Conservation (phyloP, 2,329 filamentous ascomycete species). For the Ploettnerulaceae sp. region DNA sequence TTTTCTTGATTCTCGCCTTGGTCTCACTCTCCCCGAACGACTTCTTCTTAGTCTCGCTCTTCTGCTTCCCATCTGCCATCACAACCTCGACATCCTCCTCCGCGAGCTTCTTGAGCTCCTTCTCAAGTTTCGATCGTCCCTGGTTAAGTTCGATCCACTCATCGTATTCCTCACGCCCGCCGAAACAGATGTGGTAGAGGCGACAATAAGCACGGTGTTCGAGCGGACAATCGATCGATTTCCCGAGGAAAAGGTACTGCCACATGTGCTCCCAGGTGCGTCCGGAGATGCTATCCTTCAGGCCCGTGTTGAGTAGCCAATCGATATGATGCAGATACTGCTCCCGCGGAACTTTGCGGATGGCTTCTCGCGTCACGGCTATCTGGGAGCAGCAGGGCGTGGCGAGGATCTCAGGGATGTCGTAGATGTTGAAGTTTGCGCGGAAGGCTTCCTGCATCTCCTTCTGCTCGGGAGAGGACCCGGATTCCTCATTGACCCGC, state of each 20-base stretch:
- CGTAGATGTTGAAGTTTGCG: constrained; percentile 23
- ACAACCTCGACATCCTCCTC: background rate
- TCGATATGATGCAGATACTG: constrained; percentile 53
- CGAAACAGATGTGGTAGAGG: constrained; percentile 28
- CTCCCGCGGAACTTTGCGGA: constrained; percentile 42
- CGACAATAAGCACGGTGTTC: constrained; percentile 28
- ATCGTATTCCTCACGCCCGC: constrained; percentile 22
- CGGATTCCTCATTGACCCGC: constrained; percentile 17
- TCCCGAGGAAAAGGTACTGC: constrained; percentile 40
- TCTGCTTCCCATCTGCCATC: constrained; percentile 6
- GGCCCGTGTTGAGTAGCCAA: constrained; percentile 52
- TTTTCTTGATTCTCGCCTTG: constrained; percentile 10
- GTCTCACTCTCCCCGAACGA: constrained; percentile 1
- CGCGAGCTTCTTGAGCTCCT: constrained; percentile 13
- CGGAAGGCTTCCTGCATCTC: constrained; percentile 24
- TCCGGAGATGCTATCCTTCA: constrained; percentile 51
- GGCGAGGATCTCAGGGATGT: constrained; percentile 46
- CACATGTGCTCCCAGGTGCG: constrained; percentile 60
- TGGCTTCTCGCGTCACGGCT: constrained; percentile 49
- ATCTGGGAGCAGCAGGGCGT: constrained; percentile 62
- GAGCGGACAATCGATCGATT: constrained; percentile 24
- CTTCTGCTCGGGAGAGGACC: constrained; percentile 14
- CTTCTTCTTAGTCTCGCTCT: constrained; percentile 8
- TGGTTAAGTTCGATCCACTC: constrained; percentile 22
- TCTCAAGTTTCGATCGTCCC: constrained; percentile 12